Evolutionary conservation across 176 grass and related monocot genomes (phyloP).

Genomic region (Lolium perenne): DNA sequence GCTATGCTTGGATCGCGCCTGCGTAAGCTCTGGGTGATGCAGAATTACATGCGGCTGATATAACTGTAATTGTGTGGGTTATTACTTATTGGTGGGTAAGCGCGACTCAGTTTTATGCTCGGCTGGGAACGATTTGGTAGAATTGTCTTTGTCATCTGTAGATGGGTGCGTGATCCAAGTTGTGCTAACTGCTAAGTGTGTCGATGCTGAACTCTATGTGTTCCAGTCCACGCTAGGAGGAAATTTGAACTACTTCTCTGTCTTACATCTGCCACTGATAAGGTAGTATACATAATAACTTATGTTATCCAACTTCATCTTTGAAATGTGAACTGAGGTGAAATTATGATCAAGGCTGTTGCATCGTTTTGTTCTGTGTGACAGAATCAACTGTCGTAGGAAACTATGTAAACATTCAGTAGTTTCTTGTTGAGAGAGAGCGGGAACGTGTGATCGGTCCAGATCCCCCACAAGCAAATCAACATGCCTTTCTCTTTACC

Average conservation of each 20-base stretch:
- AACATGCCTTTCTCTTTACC: neutral
- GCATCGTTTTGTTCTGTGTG: neutral
- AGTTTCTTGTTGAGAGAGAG: neutral
- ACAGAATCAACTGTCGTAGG: neutral
- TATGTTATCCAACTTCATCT: neutral
- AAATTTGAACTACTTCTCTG: neutral
- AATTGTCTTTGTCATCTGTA: neutral
- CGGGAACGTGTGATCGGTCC: neutral
- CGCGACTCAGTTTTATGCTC: neutral
- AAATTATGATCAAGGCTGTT: no score
- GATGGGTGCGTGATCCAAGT: neutral
- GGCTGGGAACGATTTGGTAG: neutral
- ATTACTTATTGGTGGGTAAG: neutral
- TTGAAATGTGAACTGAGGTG: neutral
- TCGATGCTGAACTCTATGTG: neutral
- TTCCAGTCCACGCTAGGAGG: neutral
- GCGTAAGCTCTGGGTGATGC: neutral
- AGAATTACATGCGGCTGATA: neutral
- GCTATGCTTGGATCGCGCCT: neutral
- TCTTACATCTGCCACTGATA: neutral
- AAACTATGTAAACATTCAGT: constrained; percentile 1
- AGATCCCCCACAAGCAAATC: neutral
- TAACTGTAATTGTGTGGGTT: neutral
- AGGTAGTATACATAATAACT: neutral
- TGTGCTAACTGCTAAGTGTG: neutral